Evolutionary conservation across 2,329 filamentous ascomycete genomes (phyloP).

Genomic region (Madurella mycetomatis): DNA sequence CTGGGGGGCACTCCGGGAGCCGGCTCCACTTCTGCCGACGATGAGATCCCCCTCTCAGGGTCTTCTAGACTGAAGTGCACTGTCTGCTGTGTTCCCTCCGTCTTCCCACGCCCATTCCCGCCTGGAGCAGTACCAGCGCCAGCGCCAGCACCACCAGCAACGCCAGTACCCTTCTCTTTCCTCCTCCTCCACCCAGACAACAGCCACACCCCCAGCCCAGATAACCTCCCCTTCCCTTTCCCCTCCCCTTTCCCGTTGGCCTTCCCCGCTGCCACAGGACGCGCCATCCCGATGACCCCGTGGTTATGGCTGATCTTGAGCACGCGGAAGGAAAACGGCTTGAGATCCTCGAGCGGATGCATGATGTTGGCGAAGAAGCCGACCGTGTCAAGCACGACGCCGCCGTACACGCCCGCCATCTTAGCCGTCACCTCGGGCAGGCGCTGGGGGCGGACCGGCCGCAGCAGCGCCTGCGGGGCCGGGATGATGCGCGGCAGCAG

Average conservation of each 20-base stretch:
- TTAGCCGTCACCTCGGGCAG: constrained; percentile 52
- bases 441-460: constrained; percentile 49
- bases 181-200: background rate
- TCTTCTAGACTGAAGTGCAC: constrained; percentile 21
- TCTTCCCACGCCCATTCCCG: background rate
- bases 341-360: constrained; percentile 48
- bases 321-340: constrained; percentile 45
- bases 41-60: constrained; percentile 17
- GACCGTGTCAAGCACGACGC: constrained; percentile 49
- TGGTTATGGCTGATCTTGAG: constrained; percentile 45
- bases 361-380: constrained; percentile 61
- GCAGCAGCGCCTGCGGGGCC: constrained; percentile 59
- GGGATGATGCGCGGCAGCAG: constrained; percentile 57
- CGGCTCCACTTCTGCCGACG: background rate
- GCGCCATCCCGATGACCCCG: too few species aligned
- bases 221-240: background rate
- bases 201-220: background rate
- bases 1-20: constrained; percentile 5
- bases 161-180: background rate
- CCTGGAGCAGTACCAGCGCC: background rate
- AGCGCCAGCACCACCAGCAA: background rate
- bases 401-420: constrained; percentile 56
- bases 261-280: too few species aligned
- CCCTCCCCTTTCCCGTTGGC: constrained; percentile 12
- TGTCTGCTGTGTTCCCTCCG: constrained; percentile 13